Percentiles rank a stretch among this genome's conserved stretches.
phyloP scores from a whole-genome alignment of 2,329 filamentous ascomycete genomes.

The Sporothrix phasma region DNA sequence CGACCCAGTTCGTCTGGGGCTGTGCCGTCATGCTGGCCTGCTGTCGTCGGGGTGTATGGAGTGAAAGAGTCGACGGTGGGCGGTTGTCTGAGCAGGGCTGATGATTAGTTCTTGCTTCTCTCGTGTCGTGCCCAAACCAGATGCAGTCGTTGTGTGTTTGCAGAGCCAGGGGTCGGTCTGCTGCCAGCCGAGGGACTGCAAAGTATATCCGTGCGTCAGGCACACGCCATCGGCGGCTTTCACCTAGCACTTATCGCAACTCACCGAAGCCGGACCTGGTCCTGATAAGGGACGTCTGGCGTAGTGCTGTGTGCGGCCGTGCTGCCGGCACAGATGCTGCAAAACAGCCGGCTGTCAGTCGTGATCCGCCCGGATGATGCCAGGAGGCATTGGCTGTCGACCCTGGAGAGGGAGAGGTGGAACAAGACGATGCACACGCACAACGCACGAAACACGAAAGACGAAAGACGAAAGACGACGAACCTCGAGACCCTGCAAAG shows the following conservation, averaged over 20 bases:
- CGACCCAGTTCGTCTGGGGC: slow-evolving; percentile 24
- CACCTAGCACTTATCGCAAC: neutral
- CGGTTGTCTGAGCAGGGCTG: neutral
- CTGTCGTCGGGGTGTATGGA: neutral
- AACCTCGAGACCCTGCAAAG: too few relatives aligned
- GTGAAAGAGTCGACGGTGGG: neutral
- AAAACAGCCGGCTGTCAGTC: neutral
- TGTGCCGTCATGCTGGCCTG: neutral
- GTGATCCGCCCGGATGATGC: neutral
- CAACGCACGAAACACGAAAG: neutral
- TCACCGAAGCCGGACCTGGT: neutral
- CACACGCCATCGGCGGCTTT: neutral
- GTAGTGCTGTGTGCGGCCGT: neutral
- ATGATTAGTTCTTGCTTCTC: too few relatives aligned
- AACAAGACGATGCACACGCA: neutral
- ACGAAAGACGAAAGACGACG: too few relatives aligned
- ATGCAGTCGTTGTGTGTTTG: too few relatives aligned
- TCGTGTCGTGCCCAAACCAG: too few relatives aligned
- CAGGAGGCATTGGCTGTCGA: neutral
- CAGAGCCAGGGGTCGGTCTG: neutral
- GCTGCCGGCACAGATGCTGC: neutral
- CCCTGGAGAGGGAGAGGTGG: neutral
- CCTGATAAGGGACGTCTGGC: neutral
- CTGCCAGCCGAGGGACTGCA: neutral
- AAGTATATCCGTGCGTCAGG: neutral